Evolutionary conservation across 139 green algal species (phyloP), one percentile per base, ranked within the genome.

Genomic region (Micractinium sp.): DNA sequence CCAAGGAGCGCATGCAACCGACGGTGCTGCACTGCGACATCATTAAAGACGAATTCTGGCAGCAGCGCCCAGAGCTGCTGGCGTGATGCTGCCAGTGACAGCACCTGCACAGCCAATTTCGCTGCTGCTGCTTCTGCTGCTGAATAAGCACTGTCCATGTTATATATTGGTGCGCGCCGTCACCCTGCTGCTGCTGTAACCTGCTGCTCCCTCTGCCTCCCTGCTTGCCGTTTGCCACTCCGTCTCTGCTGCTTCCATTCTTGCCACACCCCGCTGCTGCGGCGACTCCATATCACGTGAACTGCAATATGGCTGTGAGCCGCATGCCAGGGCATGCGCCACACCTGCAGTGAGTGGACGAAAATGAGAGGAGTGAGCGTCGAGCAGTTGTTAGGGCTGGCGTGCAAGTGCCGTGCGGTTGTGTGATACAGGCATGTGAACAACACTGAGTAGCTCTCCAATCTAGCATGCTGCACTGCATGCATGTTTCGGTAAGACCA

Each of bases 41-140:
- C 85, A 99, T 99, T 33, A 53, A 88, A 33, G 90, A 98, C 25
- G 74, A 78, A 0, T 99, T 99, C 74, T 99, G 97, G 97, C 14
- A 93, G 22, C 73, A 93, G 38, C 80, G 97, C 82, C 90, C 92
- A 0, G 47, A 97, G 16, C 56, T 98, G 12, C 90, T 98, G n/a
- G 78, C 73, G 7, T 94, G 71, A 82, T 13, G 38, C 25, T 41
- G 7, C n/a, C 35, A 7, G 35, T 20, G 74, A 16, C 20, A 19
- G 20, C 41, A 85, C 18, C 39, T 71, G 41, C 23, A 16, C 36
- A 29, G 76, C 36, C 19, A 25, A 41, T 3, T 9, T 20, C 1
- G 12, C 27, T 1, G n/a, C 16, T 85, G 79, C 31, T 36, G 38
- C 36, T 56, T 63, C 38, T 27, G 20, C 20, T 27, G 36, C 76